Percentiles rank a stretch among this genome's conserved stretches.
Evolutionary conservation across 345 rosid species (phyloP).

Genomic region (Eucalyptus camaldulensis): DNA sequence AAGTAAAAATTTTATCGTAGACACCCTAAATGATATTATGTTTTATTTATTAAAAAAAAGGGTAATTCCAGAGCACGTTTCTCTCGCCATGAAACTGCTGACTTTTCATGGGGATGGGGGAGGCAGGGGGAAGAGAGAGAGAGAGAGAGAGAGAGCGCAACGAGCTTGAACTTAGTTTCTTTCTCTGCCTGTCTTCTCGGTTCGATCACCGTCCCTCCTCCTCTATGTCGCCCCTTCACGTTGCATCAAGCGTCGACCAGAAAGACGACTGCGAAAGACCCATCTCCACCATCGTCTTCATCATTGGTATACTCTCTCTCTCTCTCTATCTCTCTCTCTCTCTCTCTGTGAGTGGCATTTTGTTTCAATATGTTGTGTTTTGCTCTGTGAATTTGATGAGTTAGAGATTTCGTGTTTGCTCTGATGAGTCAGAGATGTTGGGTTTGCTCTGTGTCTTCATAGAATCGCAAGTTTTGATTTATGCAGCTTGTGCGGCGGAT

Average conservation of each 20-base stretch:
- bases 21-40: no score
- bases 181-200: neutral
- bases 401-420: neutral
- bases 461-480: neutral
- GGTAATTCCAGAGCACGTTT: neutral
- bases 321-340: neutral
- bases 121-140: neutral
- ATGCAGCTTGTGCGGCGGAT: neutral
- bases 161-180: neutral
- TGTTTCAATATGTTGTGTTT: neutral
- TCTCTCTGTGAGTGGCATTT: neutral
- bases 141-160: neutral
- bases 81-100: neutral
- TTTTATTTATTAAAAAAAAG: no score
- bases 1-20: no score
- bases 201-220: neutral
- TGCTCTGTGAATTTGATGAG: neutral
- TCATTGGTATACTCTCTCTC: constrained; percentile 37
- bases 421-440: neutral
- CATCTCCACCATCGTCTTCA: neutral
- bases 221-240: neutral
- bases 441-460: neutral
- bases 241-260: neutral
- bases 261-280: neutral
- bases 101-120: neutral